Percentiles rank a stretch among this genome's conserved stretches.
Evolutionary conservation across 1,284 basidiomycete genomes (phyloP).

Genomic region (Phlebopus sp.): DNA sequence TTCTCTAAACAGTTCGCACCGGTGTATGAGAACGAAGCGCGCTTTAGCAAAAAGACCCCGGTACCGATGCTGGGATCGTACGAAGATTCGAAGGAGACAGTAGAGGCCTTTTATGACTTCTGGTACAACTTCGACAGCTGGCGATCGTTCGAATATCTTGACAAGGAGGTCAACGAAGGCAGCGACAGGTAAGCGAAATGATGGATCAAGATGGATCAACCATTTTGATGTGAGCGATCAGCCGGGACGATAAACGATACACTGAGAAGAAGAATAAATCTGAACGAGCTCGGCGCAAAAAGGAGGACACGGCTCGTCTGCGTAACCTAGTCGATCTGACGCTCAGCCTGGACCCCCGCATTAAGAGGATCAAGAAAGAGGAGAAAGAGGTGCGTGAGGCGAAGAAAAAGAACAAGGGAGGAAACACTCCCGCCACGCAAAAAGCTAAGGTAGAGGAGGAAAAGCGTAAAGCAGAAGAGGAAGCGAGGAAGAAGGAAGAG

Average conservation of each 20-base stretch:
- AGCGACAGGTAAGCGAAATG: constrained; percentile 75
- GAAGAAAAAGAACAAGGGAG: constrained; percentile 73
- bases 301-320: constrained; percentile 94
- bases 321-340: constrained; percentile 87
- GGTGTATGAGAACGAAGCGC: constrained; percentile 87
- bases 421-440: constrained; percentile 42
- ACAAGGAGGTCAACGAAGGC: constrained; percentile 99
- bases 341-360: constrained; percentile 87
- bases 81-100: constrained; percentile 76
- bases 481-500: constrained; percentile 40
- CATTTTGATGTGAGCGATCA: constrained; percentile 30
- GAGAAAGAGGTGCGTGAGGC: constrained; percentile 95
- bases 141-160: constrained; percentile 97
- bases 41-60: constrained; percentile 89
- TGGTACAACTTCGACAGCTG: constrained; percentile 99
- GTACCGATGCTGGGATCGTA: constrained; percentile 79
- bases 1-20: constrained; percentile 70
- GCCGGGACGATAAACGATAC: constrained; percentile 98
- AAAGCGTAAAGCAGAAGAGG: constrained; percentile 65
- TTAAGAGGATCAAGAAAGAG: constrained; percentile 96
- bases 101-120: constrained; percentile 96
- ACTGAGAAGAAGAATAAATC: constrained; percentile 99
- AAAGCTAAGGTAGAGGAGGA: constrained; percentile 68
- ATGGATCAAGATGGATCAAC: background rate
- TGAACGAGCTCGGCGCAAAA: constrained; percentile 94